Evolutionary conservation across 352 stramenopile species (phyloP), one percentile per base, ranked within the genome.

Genomic region (Vaucheria bursata): DNA sequence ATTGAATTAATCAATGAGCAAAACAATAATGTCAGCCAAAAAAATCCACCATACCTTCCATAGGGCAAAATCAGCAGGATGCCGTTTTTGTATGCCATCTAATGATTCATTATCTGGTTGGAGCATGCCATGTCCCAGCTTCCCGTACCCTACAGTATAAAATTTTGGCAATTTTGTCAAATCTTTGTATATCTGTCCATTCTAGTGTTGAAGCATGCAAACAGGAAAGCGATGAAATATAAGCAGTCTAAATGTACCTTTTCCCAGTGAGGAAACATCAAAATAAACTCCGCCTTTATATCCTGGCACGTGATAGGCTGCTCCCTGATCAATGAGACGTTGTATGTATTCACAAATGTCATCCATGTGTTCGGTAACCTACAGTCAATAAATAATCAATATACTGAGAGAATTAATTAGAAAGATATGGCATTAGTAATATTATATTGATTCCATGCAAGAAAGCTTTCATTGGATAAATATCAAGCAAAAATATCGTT

Each of bases 281-380:
- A 68, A 68, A 34, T 68, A 68, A 34, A 68, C 53, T 7, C 53
- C 53, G 31, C 53, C 53, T 34, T 68, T 31, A 2, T 31, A 34
- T 2, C 53, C 53, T 68, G 34, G 31, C 53, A 68, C 53, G 6
- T 68, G 34, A 34, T 68, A 68, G 6, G 53, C 53, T 2, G 53
- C 53, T 2, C 53, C 53, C 8, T 7, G 2, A 34, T 7, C 2
- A 31, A 68, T 7, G 6, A 68, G 53, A 2, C 53, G 53, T 7
- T 2, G 31, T 34, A 68, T 34, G 8, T 68, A 68, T 37, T 68
- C 53, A 68, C 8, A 7, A 2, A 68, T 68, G 2, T 31, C 53
- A 68, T 68, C 53, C 53, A 68, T 68, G 53, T 68, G 53, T 34
- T 68, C 53, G 2, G 53, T 68, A 31, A 68, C 88, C 53, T 68